Evolutionary conservation across 1,284 basidiomycete genomes (phyloP), one percentile per base, ranked within the genome.

Genomic region (Papiliotrema terrestris): DNA sequence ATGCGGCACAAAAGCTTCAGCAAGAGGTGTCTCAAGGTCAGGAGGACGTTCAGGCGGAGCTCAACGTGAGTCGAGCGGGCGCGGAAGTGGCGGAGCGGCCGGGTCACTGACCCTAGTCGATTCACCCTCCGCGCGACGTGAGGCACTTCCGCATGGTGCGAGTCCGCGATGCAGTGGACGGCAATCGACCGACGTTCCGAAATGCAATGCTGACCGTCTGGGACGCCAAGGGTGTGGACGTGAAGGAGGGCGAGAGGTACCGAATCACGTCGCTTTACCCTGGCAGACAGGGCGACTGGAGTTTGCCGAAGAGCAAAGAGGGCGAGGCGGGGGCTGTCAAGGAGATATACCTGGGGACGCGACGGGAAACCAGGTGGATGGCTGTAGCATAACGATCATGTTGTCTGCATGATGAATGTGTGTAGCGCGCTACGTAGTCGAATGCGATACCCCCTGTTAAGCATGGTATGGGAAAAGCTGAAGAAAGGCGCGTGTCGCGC

Each of bases 191-290:
- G 15, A 77, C 81, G 4, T 78, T 41, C 37, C 82, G 89, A 17
- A 80, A 75, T 1, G 91, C 84, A 0, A 87, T 90, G 68, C 65
- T 96, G 47, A 93, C 87, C 0, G 82, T 92, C 1, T 94, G 91
- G 90, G 89, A 95, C 66, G 85, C 84, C 1, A 75, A 84, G 4
- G 78, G 76, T 9, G 63, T 88, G 29, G 77, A 78, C 11, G 75
- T 94, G 61, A 75, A 80, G 35, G 80, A 82, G 26, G 88, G 88
- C 0, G 83, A 86, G 67, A 78, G 84, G 48, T 95, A 88, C 69
- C 65, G 87, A 62, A 91, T 72, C 44, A 63, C 66, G 13, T 88
- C 86, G 65, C 65, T 89, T 51, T 68, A 82, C 14, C 86, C 87
- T 1, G 82, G 79, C 22, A 81, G 59, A 78, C 77, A 43, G 23